Evolutionary conservation across 345 rosid genomes (phyloP).

Genomic region (Citrus reticulata): DNA sequence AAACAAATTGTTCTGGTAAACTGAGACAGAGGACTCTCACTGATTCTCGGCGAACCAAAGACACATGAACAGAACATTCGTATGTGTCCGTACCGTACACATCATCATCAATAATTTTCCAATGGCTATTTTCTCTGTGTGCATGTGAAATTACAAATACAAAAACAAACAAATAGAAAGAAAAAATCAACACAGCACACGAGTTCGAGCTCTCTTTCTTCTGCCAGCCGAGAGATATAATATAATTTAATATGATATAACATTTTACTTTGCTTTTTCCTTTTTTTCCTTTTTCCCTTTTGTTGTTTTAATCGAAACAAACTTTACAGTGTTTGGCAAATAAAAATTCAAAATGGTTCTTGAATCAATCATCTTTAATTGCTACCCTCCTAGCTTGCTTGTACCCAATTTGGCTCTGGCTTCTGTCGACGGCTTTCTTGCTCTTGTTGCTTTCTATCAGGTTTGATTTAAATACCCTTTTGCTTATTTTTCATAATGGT

Average conservation of each 20-base stretch:
- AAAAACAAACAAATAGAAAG: background rate
- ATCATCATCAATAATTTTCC: background rate
- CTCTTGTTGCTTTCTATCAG: conserved; percentile 38
- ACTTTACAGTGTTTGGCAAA: background rate
- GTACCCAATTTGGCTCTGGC: conserved; percentile 27
- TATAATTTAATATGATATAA: no score
- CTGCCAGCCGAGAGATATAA: background rate
- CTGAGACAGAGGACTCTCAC: background rate
- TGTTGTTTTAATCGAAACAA: background rate
- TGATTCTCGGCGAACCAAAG: background rate
- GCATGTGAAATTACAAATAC: background rate
- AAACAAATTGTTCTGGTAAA: background rate
- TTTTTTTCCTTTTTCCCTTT: no score
- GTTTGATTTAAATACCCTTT: conserved; percentile 14
- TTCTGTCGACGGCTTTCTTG: conserved; percentile 31
- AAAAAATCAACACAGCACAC: background rate
- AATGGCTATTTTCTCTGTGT: background rate
- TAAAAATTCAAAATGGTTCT: background rate
- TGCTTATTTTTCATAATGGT: background rate
- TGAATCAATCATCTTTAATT: conserved; percentile 9
- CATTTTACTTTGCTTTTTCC: no score
- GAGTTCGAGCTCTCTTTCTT: background rate
- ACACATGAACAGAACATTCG: background rate
- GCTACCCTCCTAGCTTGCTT: conserved; percentile 25
- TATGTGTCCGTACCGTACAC: conserved; percentile 12